phyloP scores from a whole-genome alignment of 148 eudicot genomes.

The Vaccinium darrowii region DNA sequence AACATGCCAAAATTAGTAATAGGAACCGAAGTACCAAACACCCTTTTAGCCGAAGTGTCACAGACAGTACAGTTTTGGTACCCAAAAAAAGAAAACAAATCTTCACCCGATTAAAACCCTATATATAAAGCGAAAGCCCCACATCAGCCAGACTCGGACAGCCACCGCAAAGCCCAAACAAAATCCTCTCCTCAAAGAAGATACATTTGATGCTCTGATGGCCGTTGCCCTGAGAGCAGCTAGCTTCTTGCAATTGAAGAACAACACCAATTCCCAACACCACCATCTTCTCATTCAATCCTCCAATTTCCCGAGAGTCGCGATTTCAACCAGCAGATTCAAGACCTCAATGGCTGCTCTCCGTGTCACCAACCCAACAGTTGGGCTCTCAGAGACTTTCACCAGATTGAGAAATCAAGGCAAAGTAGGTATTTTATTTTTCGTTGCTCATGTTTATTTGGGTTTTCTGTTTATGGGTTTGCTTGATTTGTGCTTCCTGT shows the following conservation, averaged over 20 bases:
- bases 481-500: neutral
- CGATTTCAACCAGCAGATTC: slow-evolving; percentile 13
- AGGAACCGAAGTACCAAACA: no score
- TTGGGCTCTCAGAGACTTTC: slow-evolving; percentile 78
- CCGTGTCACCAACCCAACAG: slow-evolving; percentile 30
- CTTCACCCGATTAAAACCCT: neutral
- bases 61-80: neutral
- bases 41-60: neutral
- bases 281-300: slow-evolving; percentile 6
- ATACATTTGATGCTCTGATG: slow-evolving; percentile 16
- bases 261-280: slow-evolving; percentile 18
- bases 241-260: slow-evolving; percentile 34
- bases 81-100: neutral
- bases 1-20: no score
- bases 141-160: neutral
- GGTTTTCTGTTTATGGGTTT: no score
- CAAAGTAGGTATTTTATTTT: slow-evolving; percentile 39
- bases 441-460: neutral
- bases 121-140: neutral
- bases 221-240: slow-evolving; percentile 42
- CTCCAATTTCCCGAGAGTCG: slow-evolving; percentile 16
- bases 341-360: slow-evolving; percentile 52
- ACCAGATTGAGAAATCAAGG: slow-evolving; percentile 52
- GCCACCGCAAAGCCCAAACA: neutral
- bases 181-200: neutral